Base-by-base conservation (phyloP, 495 filamentous ascomycete genomes). In the Aspergillus conjunctus region DNA sequence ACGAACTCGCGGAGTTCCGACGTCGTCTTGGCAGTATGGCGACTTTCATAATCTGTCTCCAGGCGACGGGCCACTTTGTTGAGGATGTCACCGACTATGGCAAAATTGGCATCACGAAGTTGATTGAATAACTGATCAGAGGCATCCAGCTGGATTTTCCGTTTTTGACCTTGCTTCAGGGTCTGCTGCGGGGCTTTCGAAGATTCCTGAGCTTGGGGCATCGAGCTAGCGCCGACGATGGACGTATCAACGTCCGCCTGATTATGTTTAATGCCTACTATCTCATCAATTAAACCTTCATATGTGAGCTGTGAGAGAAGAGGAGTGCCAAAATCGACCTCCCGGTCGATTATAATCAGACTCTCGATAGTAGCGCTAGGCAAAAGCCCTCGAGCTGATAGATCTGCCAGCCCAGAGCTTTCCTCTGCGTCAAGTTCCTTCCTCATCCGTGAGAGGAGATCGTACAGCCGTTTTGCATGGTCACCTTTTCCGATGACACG, bases 401-500 rank as follows among this genome's bases (percentile, higher is more conserved):
- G 72, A 46, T 86, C 83, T 48, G 77, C 80, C 20, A 79, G 77
- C 15, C 73, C 73, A 33, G 79, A 82, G 62, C 90, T 88, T 66
- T 95, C 91, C 37, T 89, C 88, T 20, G 91, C 91, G 45, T 91
- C 84, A 30, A 92, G 77, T 72, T 98, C 94, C 64, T 90, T 90
- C 51, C 95, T 88, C 93, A 98, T 97, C 33, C 92, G 89, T 34
- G 89, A 75, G n/a, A 99, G 79, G 12, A 97, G 81, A 66, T 97
- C 93, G 53, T 92, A 91, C 0, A 99, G 82, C 37, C 87, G 85
- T 60, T 92, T 90, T 18, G 92, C 93, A 75, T 96, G 88, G 69
- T 98, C 92, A 18, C 95, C 95, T 75, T 99, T 99, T 43, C 95
- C 95, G 44, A 95, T 87, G 65, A 99, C 95, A 8, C 93, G 86